These are phyloP conservation scores for Xylaria palmicola DNA, from an alignment of 495 filamentous ascomycete genomes.

Conservation along the genomic window DNA sequence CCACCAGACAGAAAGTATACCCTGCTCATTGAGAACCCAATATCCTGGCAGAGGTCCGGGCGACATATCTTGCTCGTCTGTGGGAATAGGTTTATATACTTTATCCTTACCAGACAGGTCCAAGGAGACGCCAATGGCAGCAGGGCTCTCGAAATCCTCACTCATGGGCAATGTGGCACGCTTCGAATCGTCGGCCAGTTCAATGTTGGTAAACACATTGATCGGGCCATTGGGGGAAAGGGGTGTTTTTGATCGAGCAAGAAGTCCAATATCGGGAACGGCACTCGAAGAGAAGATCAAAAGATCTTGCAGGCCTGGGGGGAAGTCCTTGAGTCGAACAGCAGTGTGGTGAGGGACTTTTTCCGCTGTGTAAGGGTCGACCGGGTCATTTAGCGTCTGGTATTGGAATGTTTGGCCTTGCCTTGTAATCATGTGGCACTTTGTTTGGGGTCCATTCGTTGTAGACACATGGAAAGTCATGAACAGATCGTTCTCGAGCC, in stretches of 20 bases:
- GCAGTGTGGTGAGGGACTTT: slow-evolving; percentile 74
- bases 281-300: slow-evolving; percentile 81
- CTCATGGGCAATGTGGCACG: slow-evolving; percentile 73
- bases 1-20: slow-evolving; percentile 84
- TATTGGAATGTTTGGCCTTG: slow-evolving; percentile 60
- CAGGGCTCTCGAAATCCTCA: slow-evolving; percentile 60
- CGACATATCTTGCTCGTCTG: slow-evolving; percentile 70
- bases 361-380: slow-evolving; percentile 65
- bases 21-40: slow-evolving; percentile 86
- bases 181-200: slow-evolving; percentile 71
- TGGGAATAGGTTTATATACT: slow-evolving; percentile 72
- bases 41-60: slow-evolving; percentile 81
- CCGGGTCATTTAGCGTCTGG: slow-evolving; percentile 70
- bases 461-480: slow-evolving; percentile 69
- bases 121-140: slow-evolving; percentile 73
- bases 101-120: slow-evolving; percentile 82
- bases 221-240: slow-evolving; percentile 60
- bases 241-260: slow-evolving; percentile 68
- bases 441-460: slow-evolving; percentile 57
- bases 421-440: slow-evolving; percentile 73
- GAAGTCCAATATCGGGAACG: slow-evolving; percentile 70
- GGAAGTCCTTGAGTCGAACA: slow-evolving; percentile 70
- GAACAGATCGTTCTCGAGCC: slow-evolving; percentile 88
- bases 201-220: slow-evolving; percentile 70
- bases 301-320: slow-evolving; percentile 72